Base-by-base conservation (phyloP, 352 stramenopile species). In the Salisapilia sapeloensis region DNA sequence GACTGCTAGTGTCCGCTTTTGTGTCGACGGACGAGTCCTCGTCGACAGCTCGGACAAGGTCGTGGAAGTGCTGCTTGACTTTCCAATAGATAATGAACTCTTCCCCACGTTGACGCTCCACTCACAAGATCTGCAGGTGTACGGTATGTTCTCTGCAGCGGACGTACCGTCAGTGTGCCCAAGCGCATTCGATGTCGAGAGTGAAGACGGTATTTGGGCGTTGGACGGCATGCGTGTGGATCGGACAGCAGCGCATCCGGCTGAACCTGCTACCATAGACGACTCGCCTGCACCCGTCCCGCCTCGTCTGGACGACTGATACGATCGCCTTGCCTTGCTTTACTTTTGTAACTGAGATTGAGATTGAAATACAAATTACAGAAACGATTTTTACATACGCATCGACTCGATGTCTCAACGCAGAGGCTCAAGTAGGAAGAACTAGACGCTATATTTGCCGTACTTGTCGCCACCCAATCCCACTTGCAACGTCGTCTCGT, bases 401-500 rank as follows among this genome's bases (percentile, higher is more conserved):
- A 29, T n/a, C 12, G 12, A 29, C 12, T 29, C n/a, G 24, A 31
- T 14, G 3, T 6, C 6, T 19, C 19, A 16, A 16, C 19, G 6
- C 26, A 14, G 19, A 19, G 6, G 26, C 12, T 14, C 26, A 31
- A 3, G 3, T 31, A 6, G 6, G 3, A 16, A 6, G 26, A 19
- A 31, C 19, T 86, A 92, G 42, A 92, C 51, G 60, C 69, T 87
- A 54, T 89, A 92, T 54, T 89, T 89, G 38, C 70, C 71, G 53
- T 89, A 87, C 49, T 84, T 82, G 48, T 92, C 70, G 39, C 64
- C 67, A 11, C 67, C 58, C 19, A 92, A 54, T 14, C 76, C 76
- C 14, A 92, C 72, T 74, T 92, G 71, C 28, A 92, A 53, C 33
- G 76, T 92, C 31, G 74, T 89, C 55, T 92, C 76, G 38, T 92